A percentile compares a stretch with the other conserved stretches of the same genome.
phyloP scores from a whole-genome alignment of 108 stramenopile genomes.

The Nitzschia palea region DNA sequence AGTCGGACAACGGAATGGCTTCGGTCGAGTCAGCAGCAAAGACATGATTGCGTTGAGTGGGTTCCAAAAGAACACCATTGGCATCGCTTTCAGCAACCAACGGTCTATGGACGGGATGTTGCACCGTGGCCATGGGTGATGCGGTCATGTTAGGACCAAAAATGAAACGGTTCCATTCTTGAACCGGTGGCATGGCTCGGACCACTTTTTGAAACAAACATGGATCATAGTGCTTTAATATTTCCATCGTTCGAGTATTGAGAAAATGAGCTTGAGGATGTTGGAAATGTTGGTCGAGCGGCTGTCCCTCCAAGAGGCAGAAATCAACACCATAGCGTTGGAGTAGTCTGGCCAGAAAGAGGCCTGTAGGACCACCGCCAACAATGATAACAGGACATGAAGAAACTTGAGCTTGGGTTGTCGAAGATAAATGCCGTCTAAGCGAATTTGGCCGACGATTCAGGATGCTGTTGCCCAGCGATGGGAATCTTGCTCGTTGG shows the following conservation, averaged over 20 bases:
- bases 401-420: too few relatives aligned
- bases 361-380: conserved; percentile 80
- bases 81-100: conserved; percentile 47
- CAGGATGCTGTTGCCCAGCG: too few relatives aligned
- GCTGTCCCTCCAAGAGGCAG: conserved; percentile 60
- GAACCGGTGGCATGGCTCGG: conserved; percentile 58
- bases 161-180: conserved; percentile 70
- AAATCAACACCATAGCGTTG: conserved; percentile 53
- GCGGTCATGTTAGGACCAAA: conserved; percentile 62
- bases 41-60: not conserved
- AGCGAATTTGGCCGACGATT: too few relatives aligned
- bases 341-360: conserved; percentile 66
- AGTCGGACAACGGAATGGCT: conserved; percentile 31
- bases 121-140: conserved; percentile 55
- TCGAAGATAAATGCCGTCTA: too few relatives aligned
- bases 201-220: conserved; percentile 39
- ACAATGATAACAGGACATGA: conserved; percentile 54
- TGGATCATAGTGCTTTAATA: conserved; percentile 53
- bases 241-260: conserved; percentile 92
- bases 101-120: conserved; percentile 67
- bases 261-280: conserved; percentile 96
- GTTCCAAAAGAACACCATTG: conserved; percentile 42
- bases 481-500: too few relatives aligned
- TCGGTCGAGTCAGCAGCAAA: not conserved
- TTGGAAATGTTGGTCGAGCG: conserved; percentile 38